These are phyloP conservation scores for Talaromyces sp. DNA, from an alignment of 2,329 filamentous ascomycete genomes.

Conservation along the genomic window DNA sequence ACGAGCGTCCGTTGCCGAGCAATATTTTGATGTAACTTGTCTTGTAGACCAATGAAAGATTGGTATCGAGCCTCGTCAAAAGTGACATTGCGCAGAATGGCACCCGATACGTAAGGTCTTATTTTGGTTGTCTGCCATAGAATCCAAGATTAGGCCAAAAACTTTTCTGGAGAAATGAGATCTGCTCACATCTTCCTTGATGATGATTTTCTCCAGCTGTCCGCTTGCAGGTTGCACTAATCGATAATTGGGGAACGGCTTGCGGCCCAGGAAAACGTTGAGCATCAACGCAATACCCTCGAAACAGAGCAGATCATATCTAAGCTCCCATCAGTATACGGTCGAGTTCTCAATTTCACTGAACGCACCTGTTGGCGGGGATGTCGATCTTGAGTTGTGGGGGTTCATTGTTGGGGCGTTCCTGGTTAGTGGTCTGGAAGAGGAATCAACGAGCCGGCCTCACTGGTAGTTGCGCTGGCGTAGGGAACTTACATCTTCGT, in stretches of 20 bases:
- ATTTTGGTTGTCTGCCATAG: conserved; percentile 61
- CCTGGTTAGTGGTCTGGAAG: conserved; percentile 61
- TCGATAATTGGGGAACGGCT: conserved; percentile 71
- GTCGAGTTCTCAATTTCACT: neutral
- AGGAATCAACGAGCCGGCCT: conserved; percentile 5
- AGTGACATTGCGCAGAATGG: conserved; percentile 81
- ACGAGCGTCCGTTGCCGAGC: conserved; percentile 89
- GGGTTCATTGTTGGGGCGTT: conserved; percentile 74
- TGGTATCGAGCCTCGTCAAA: conserved; percentile 91
- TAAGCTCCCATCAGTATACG: conserved; percentile 24
- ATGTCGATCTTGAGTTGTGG: conserved; percentile 98
- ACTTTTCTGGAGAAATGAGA: conserved; percentile 3
- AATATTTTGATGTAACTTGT: conserved; percentile 95
- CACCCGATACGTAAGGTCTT: conserved; percentile 81
- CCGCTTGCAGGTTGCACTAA: conserved; percentile 67
- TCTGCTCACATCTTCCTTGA: conserved; percentile 58
- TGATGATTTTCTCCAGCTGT: conserved; percentile 72
- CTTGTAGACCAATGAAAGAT: conserved; percentile 95
- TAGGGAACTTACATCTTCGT: conserved; percentile 65
- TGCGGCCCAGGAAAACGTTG: conserved; percentile 83
- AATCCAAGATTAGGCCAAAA: neutral
- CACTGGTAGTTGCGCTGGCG: neutral
- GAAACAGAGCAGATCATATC: conserved; percentile 90
- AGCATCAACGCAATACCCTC: conserved; percentile 94
- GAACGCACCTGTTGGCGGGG: conserved; percentile 77